Conservation (phyloP, 805 yeast species). For the Ogataea methanolica region DNA sequence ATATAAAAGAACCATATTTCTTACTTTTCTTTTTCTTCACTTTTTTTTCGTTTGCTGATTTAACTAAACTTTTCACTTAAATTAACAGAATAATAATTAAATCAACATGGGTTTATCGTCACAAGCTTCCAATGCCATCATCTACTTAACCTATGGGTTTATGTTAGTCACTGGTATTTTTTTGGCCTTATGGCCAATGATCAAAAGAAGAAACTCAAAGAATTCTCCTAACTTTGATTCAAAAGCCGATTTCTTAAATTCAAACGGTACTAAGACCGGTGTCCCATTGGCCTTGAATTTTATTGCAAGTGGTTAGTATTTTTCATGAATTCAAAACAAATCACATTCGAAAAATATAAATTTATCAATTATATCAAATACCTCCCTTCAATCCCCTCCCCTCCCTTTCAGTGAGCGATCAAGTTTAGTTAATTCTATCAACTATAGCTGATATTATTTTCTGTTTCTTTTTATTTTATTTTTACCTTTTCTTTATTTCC, state of each 20-base stretch:
- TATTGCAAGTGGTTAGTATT: constrained; percentile 79
- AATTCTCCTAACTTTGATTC: constrained; percentile 20
- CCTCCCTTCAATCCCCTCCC: constrained; percentile 7
- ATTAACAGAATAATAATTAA: too few relatives aligned
- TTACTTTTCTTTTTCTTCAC: too few relatives aligned
- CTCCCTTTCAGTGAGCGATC: background rate
- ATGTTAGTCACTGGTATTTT: constrained; percentile 49
- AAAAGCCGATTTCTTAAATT: constrained; percentile 42
- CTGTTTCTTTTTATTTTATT: background rate
- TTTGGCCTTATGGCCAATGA: constrained; percentile 46
- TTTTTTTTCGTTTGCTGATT: too few relatives aligned
- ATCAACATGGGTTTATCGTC: constrained; percentile 33
- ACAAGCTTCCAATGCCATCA: constrained; percentile 55
- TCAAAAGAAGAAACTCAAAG: constrained; percentile 39
- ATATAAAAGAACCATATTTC: too few relatives aligned
- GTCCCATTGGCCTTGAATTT: constrained; percentile 82
- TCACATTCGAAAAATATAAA: background rate
- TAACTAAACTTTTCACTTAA: too few relatives aligned
- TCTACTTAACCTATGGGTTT: constrained; percentile 55
- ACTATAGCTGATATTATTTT: background rate
- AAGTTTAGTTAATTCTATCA: too few relatives aligned
- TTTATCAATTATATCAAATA: constrained; percentile 3
- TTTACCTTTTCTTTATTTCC: background rate
- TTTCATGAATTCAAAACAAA: background rate
- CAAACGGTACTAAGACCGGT: constrained; percentile 77